Percentiles rank a stretch among this genome's conserved stretches.
Conservation (phyloP, 75 land plant genomes). For the Cryptomeria japonica region DNA sequence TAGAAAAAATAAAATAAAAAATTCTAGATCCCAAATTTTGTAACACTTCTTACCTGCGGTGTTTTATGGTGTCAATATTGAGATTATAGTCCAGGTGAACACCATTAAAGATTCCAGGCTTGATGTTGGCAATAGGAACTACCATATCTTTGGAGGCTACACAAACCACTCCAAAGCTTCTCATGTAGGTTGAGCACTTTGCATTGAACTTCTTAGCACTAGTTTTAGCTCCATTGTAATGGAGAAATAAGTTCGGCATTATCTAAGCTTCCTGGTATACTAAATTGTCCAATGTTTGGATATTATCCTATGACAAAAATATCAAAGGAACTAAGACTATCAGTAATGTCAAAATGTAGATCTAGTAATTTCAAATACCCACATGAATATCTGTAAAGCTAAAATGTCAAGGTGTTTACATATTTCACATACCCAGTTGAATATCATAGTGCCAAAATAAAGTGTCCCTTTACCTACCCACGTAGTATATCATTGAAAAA, state of each 20-base stretch:
- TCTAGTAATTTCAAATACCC: background rate
- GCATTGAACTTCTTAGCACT: background rate
- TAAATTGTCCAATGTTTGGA: constrained; percentile 1
- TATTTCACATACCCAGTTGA: too few relatives aligned
- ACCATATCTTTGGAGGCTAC: constrained; percentile 17
- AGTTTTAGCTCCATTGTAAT: background rate
- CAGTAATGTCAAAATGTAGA: background rate
- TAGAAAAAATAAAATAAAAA: too few relatives aligned
- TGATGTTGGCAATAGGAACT: constrained; percentile 2
- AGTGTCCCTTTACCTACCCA: too few relatives aligned
- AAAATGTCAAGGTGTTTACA: too few relatives aligned
- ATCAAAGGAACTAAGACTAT: background rate
- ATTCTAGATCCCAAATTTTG: too few relatives aligned
- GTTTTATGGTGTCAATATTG: background rate
- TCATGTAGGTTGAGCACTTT: background rate
- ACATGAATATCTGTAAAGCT: background rate
- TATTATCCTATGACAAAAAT: background rate
- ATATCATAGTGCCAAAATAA: too few relatives aligned
- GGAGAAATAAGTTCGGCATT: background rate
- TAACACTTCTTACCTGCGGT: background rate
- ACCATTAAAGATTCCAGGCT: constrained; percentile 4
- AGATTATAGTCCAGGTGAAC: constrained; percentile 11
- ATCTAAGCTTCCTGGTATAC: constrained; percentile 11
- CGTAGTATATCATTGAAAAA: too few relatives aligned
- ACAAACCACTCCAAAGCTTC: background rate